A percentile compares a stretch with the other conserved stretches of the same genome.
Conservation (phyloP, 805 yeast genomes). For the Yarrowia alimentaria region DNA sequence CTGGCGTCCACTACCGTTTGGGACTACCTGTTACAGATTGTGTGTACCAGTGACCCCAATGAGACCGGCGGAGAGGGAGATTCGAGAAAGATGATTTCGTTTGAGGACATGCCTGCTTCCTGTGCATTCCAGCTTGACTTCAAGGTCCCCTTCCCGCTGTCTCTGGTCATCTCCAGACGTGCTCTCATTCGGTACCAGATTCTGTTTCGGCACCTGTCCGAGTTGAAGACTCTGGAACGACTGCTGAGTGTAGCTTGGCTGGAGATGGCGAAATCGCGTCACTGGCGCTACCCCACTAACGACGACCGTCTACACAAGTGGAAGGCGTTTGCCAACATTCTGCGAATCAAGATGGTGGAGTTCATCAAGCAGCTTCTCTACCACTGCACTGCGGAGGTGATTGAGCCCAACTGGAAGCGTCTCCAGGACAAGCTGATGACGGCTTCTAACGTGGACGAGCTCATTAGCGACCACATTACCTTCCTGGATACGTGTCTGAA, state of each 20-base stretch:
- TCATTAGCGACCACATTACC: constrained; percentile 50
- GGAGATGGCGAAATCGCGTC: constrained; percentile 59
- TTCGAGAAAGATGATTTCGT: constrained; percentile 5
- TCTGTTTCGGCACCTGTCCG: constrained; percentile 66
- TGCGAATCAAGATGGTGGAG: constrained; percentile 51
- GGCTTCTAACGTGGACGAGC: constrained; percentile 44
- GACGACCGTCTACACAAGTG: constrained; percentile 49
- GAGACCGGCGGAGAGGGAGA: constrained; percentile 9
- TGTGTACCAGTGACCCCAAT: constrained; percentile 30
- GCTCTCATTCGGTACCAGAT: constrained; percentile 75
- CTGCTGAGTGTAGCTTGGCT: constrained; percentile 67
- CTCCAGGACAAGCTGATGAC: constrained; percentile 40
- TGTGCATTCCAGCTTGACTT: constrained; percentile 43
- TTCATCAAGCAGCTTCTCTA: constrained; percentile 55
- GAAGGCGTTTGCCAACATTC: constrained; percentile 41
- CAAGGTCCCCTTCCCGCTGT: constrained; percentile 78
- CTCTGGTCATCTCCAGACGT: constrained; percentile 67
- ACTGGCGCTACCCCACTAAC: constrained; percentile 56
- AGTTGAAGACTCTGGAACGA: constrained; percentile 61
- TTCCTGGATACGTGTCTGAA: constrained; percentile 62
- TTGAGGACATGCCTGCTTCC: constrained; percentile 18
- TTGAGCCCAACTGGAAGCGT: constrained; percentile 53
- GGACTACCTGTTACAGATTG: constrained; percentile 41
- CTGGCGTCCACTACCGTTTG: constrained; percentile 39
- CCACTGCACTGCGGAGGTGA: constrained; percentile 58